phyloP scores from a whole-genome alignment of 106 monocot genomes.

The Alisma plantagoaquatica region DNA sequence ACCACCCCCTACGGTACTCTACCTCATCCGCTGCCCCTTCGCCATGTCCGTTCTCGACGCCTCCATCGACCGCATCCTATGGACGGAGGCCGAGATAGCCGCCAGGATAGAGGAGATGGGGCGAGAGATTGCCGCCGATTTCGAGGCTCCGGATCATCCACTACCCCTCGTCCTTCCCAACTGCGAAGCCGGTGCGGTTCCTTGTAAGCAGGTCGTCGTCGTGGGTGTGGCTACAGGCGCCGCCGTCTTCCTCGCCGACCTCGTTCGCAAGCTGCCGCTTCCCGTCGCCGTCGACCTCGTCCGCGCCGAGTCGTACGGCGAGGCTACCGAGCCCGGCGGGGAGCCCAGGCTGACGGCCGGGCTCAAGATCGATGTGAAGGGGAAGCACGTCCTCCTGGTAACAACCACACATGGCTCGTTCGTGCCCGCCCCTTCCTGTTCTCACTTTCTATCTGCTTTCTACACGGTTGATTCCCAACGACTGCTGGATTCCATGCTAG shows the following conservation, averaged over 20 bases:
- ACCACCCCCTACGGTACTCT: too few species aligned
- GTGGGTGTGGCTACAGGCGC: conserved; percentile 91
- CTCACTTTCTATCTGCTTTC: background rate
- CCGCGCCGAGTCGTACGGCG: conserved; percentile 80
- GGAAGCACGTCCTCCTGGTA: conserved; percentile 85
- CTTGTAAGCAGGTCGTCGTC: too few species aligned
- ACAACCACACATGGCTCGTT: background rate
- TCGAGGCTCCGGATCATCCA: conserved; percentile 3
- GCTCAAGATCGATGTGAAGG: conserved; percentile 63
- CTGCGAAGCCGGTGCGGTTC: too few species aligned
- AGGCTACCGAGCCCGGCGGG: conserved; percentile 57
- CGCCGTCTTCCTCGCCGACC: conserved; percentile 75
- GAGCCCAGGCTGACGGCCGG: conserved; percentile 51
- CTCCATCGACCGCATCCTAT: conserved; percentile 65
- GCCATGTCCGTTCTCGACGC: conserved; percentile 22
- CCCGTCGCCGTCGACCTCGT: conserved; percentile 64
- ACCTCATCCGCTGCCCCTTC: background rate
- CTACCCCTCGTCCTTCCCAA: too few species aligned
- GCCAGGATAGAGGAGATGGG: conserved; percentile 51
- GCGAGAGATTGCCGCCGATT: conserved; percentile 36
- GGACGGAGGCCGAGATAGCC: conserved; percentile 56
- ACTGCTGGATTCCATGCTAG: too few species aligned
- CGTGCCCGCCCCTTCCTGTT: background rate
- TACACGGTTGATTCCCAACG: too few species aligned
- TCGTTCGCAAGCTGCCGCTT: conserved; percentile 44